phyloP scores from a whole-genome alignment of 1,284 basidiomycete genomes.

The Trichosporon ovoides region DNA sequence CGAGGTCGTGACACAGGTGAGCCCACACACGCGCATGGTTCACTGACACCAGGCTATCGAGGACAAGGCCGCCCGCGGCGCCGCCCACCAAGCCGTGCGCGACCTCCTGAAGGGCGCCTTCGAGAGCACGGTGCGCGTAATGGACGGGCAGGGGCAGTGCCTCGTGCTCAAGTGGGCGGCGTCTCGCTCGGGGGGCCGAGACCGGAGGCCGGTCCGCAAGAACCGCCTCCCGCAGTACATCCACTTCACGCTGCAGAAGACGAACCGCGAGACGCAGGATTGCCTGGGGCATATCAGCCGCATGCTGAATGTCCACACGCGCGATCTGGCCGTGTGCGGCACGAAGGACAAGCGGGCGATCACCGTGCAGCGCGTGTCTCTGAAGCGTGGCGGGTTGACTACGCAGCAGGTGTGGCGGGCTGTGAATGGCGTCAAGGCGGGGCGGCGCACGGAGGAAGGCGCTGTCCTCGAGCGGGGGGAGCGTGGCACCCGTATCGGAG shows the following conservation, averaged over 20 bases:
- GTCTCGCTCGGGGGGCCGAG: conserved; percentile 7
- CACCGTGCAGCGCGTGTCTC: conserved; percentile 84
- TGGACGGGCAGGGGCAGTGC: conserved; percentile 25
- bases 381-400: conserved; percentile 71
- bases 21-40: not conserved
- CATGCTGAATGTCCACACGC: conserved; percentile 65
- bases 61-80: conserved; percentile 73
- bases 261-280: conserved; percentile 95
- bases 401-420: conserved; percentile 79
- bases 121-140: conserved; percentile 55
- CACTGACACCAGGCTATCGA: conserved; percentile 64
- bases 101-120: conserved; percentile 76
- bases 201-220: conserved; percentile 8
- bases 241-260: conserved; percentile 95
- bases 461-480: conserved; percentile 71
- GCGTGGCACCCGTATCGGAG: conserved; percentile 80
- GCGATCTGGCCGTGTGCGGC: conserved; percentile 83
- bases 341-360: conserved; percentile 99
- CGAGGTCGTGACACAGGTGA: conserved; percentile 60
- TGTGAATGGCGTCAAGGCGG: conserved; percentile 60
- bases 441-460: conserved; percentile 57
- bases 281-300: conserved; percentile 75
- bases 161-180: conserved; percentile 39
- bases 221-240: conserved; percentile 63
- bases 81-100: conserved; percentile 74